These are phyloP conservation scores for Phytophthora chlamydospora DNA, from an alignment of 352 stramenopile species.

Conservation along the genomic window DNA sequence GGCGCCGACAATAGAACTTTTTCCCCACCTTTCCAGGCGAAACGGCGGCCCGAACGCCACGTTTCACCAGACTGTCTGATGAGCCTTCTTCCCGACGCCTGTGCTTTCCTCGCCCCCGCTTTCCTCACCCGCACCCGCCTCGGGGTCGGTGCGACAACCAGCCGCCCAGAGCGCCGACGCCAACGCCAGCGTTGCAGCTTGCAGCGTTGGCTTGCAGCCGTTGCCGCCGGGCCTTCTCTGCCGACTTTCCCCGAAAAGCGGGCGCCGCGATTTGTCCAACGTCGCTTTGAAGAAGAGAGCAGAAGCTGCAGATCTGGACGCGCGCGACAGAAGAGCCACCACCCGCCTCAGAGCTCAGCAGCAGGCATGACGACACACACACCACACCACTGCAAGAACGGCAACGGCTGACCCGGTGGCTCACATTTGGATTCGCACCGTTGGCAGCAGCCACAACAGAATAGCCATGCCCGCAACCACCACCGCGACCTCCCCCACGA, in stretches of 20 bases:
- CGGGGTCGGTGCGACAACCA: constrained; percentile 17
- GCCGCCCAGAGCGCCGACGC: neutral
- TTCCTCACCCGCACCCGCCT: constrained; percentile 14
- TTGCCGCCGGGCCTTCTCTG: constrained; percentile 27
- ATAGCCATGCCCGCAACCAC: constrained; percentile 25
- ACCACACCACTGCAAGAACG: constrained; percentile 15
- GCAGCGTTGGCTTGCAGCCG: constrained; percentile 7
- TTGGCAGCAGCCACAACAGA: constrained; percentile 1
- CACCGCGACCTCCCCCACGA: constrained; percentile 15
- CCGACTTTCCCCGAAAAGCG: constrained; percentile 15
- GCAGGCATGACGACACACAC: constrained; percentile 15
- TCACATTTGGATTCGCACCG: constrained; percentile 37
- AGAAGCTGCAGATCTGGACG: constrained; percentile 36
- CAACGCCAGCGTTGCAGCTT: neutral
- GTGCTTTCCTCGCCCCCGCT: neutral
- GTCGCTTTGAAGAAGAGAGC: constrained; percentile 39
- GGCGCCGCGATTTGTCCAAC: constrained; percentile 29
- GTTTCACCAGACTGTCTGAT: constrained; percentile 27
- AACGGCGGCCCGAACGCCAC: constrained; percentile 10
- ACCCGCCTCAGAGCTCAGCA: no score
- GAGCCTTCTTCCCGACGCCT: neutral
- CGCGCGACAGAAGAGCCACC: constrained; percentile 35
- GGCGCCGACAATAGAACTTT: constrained; percentile 30
- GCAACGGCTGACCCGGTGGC: neutral
- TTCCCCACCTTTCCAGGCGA: no score